Evolutionary conservation across 345 rosid species (phyloP).

Genomic region (Eucalyptus camaldulensis): DNA sequence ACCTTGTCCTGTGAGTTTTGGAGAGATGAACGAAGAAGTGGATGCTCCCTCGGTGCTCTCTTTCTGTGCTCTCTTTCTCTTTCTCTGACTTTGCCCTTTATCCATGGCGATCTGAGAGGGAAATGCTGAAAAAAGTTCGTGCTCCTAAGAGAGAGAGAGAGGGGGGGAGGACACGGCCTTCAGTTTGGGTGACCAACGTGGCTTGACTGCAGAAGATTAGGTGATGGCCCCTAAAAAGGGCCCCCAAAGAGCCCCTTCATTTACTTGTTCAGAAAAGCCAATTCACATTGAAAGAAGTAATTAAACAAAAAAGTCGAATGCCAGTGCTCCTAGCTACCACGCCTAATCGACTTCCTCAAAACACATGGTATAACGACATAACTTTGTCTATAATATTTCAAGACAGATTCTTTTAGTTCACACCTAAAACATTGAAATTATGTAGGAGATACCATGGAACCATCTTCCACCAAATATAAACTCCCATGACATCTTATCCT

Average conservation of each 20-base stretch:
- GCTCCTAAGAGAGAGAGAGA: no score
- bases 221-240: no score
- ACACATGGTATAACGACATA: no score
- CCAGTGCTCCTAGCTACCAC: background rate
- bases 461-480: no score
- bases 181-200: no score
- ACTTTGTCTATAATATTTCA: background rate
- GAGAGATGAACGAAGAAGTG: accelerated
- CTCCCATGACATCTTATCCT: background rate
- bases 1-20: accelerated
- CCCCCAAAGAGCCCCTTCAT: no score
- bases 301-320: background rate
- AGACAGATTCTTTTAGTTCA: background rate
- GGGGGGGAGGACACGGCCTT: no score
- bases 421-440: background rate
- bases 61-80: no score
- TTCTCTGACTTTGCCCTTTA: no score
- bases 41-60: background rate
- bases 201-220: no score
- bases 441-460: background rate
- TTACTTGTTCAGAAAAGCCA: no score
- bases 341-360: background rate
- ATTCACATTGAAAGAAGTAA: background rate
- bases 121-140: no score
- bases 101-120: background rate